These are phyloP conservation scores for Leccinum sublutescens DNA, from an alignment of 768 basidiomycete genomes.

Conservation along the genomic window DNA sequence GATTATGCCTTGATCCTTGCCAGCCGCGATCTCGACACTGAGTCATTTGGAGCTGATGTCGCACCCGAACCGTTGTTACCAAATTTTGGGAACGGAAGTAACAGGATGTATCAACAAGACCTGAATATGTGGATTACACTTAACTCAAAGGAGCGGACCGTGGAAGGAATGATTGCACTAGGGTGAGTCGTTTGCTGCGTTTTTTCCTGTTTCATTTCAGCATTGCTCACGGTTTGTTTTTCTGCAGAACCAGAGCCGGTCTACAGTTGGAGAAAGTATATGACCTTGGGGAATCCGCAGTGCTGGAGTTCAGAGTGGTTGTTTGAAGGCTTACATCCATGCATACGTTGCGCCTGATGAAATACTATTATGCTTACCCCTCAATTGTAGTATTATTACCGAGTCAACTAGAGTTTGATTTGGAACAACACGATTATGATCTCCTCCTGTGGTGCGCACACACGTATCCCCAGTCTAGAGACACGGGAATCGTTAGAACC, in stretches of 20 bases:
- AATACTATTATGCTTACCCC: neutral
- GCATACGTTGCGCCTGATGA: neutral
- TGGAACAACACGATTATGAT: neutral
- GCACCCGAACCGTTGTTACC: constrained; percentile 47
- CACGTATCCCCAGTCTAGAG: too few species aligned
- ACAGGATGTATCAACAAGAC: constrained; percentile 43
- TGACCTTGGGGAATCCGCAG: neutral
- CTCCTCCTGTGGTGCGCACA: neutral
- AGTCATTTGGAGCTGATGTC: constrained; percentile 17
- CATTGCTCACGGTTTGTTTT: neutral
- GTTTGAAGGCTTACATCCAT: neutral
- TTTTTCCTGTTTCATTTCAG: neutral
- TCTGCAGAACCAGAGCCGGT: constrained; percentile 16
- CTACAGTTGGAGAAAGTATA: constrained; percentile 23
- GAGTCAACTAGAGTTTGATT: neutral
- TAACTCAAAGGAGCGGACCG: constrained; percentile 43
- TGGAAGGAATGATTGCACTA: constrained; percentile 39
- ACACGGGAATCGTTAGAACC: too few species aligned
- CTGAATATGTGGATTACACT: constrained; percentile 44
- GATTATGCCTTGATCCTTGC: constrained; percentile 19
- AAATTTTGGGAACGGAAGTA: constrained; percentile 44
- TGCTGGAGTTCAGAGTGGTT: constrained; percentile 9
- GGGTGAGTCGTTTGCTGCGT: constrained; percentile 17
- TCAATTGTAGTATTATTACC: neutral
- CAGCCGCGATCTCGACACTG: constrained; percentile 2